Evolutionary conservation across 192 early-diverging fungal species (phyloP).

Genomic region (Coemansia sp.): DNA sequence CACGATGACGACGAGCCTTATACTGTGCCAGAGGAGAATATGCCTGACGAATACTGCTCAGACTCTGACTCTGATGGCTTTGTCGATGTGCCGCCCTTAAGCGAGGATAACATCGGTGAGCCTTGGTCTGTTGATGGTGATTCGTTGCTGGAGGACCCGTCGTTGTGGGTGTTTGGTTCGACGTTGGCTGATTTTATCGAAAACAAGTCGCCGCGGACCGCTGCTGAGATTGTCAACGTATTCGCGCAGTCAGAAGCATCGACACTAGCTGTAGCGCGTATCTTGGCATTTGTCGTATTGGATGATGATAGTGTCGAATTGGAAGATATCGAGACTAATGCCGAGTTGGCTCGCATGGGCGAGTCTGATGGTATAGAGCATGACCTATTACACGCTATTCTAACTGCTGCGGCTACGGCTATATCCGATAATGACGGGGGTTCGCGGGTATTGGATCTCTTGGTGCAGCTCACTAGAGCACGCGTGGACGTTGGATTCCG

Average conservation of each 20-base stretch:
- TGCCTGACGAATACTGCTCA: background rate
- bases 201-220: constrained; percentile 13
- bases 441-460: constrained; percentile 10
- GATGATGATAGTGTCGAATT: constrained; percentile 27
- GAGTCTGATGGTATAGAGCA: constrained; percentile 26
- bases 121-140: background rate
- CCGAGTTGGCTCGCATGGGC: constrained; percentile 16
- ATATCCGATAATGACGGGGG: background rate
- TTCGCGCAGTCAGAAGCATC: constrained; percentile 58
- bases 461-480: constrained; percentile 32
- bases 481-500: constrained; percentile 47
- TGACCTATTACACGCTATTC: constrained; percentile 22
- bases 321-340: constrained; percentile 56
- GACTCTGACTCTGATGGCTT: background rate
- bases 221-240: constrained; percentile 45
- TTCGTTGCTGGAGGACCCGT: constrained; percentile 40
- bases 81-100: background rate
- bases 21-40: background rate
- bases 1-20: constrained; percentile 28
- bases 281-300: constrained; percentile 33
- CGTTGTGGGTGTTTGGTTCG: constrained; percentile 61
- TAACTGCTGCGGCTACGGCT: background rate
- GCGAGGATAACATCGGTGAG: background rate
- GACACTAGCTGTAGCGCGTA: constrained; percentile 43
- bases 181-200: constrained; percentile 41